Conservation (phyloP, 208 protist species). For the Crithidia mellificae region DNA sequence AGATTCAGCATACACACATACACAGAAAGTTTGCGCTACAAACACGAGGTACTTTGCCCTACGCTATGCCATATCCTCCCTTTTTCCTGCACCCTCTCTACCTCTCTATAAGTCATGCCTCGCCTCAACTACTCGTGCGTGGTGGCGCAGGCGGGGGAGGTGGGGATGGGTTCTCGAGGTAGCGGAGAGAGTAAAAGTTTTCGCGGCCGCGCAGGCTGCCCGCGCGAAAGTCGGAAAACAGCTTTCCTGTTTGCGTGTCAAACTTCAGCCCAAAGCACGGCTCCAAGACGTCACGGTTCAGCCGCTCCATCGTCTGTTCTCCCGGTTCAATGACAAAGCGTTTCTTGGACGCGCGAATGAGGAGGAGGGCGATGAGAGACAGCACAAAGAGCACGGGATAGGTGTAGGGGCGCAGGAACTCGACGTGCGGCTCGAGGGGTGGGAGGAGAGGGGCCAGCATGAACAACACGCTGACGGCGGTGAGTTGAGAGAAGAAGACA, state of each 20-base stretch:
- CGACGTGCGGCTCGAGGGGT: constrained; percentile 21
- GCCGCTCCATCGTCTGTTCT: constrained; percentile 66
- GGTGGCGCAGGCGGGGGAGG: background rate
- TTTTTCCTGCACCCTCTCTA: no score
- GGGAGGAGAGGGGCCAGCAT: constrained; percentile 50
- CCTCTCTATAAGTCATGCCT: no score
- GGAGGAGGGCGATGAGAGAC: constrained; percentile 54
- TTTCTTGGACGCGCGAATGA: constrained; percentile 72
- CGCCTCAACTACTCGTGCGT: background rate
- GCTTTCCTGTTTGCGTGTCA: constrained; percentile 64
- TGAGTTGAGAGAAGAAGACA: constrained; percentile 57
- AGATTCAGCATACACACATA: background rate
- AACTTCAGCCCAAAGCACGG: constrained; percentile 84
- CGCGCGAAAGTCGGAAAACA: constrained; percentile 61
- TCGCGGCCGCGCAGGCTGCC: constrained; percentile 28
- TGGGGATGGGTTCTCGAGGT: constrained; percentile 24
- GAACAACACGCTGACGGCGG: constrained; percentile 34
- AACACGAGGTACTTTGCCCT: no score
- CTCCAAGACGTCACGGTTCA: constrained; percentile 77
- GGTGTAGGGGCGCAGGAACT: constrained; percentile 32
- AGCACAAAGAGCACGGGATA: constrained; percentile 34
- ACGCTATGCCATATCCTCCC: no score
- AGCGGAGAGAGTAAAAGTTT: constrained; percentile 62
- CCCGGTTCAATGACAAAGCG: constrained; percentile 81
- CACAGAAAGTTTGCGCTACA: no score